A percentile compares a stretch with the other conserved stretches of the same genome.
Evolutionary conservation across 2,329 filamentous ascomycete genomes (phyloP).

Genomic region (Ophiostoma ips): DNA sequence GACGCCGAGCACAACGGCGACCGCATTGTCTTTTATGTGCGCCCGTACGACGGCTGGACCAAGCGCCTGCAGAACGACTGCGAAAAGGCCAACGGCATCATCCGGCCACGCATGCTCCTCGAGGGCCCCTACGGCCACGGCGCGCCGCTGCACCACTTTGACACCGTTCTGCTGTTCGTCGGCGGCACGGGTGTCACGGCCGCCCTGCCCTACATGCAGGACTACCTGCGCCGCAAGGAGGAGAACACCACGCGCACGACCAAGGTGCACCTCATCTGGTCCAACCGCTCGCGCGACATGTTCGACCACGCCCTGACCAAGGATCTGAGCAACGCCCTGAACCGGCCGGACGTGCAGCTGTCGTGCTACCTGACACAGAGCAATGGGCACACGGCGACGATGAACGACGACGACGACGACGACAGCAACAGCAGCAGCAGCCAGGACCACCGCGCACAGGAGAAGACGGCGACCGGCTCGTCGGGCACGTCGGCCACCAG

Average conservation of each 20-base stretch:
- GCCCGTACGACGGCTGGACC: constrained; percentile 14
- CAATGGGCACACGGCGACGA: background rate
- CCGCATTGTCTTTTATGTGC: constrained; percentile 11
- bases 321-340: constrained; percentile 1
- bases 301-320: constrained; percentile 5
- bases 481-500: background rate
- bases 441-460: background rate
- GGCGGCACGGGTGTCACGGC: constrained; percentile 14
- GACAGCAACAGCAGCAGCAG: too few species aligned
- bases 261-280: constrained; percentile 11
- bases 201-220: constrained; percentile 11
- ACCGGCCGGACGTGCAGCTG: constrained; percentile 7
- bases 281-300: constrained; percentile 9
- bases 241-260: constrained; percentile 9
- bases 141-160: constrained; percentile 11
- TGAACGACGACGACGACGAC: background rate
- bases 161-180: constrained; percentile 12
- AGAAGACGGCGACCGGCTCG: background rate
- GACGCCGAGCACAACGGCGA: constrained; percentile 2
- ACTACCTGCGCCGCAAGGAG: constrained; percentile 10
- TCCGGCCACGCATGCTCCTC: constrained; percentile 7
- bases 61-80: constrained; percentile 10
- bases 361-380: constrained; percentile 4
- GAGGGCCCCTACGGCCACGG: constrained; percentile 15
- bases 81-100: constrained; percentile 3